Evolutionary conservation across 2,329 filamentous ascomycete genomes (phyloP), one percentile per base, ranked within the genome.

Genomic region (Colletotrichum eleusines): DNA sequence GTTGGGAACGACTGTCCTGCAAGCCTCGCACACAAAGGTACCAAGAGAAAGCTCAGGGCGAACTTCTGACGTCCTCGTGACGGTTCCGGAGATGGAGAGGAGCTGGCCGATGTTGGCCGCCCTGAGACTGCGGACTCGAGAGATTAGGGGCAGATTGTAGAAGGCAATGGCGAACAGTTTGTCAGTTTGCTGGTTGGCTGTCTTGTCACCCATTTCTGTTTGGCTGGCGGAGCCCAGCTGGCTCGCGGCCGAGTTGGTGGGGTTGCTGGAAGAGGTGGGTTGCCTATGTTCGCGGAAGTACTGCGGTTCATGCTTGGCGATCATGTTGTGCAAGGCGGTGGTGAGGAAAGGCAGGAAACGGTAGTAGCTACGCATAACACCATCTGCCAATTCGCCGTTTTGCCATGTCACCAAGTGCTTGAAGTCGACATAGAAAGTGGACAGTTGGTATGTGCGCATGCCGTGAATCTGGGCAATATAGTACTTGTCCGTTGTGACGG

Each of bases 51-150:
- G 84, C 81, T 99, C 96, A 0, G 96, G 96, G 42, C 96, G 90
- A 31, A 99, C 96, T 85, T 99, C 96, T 12, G 96, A 99, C 7
- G 96, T 99, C 79, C 96, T 89, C 1, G 96, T 99, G 35, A 97
- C 95, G 0, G 96, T 99, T 58, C 96, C 96, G 9, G 96, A 99
- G 75, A 99, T 97, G 14, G 96, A 98, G 7, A 97, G 89, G 53
- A 99, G 88, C 78, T 95, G 94, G 64, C 96, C 96, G 76, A 99
- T 97, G 75, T 97, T 95, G 73, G 90, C 88, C 33, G 96, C 97
- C 40, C 96, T 91, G 73, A 99, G 85, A 76, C 94, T 91, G 71
- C 95, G 92, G 67, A 98, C 89, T 74, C 95, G 88, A 2, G 94
- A 96, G 18, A 97, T 92, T 1, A 97, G 87, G 0, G 95, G 94